phyloP scores from a whole-genome alignment of 331 rosid species.

The Cucumis variabilis region DNA sequence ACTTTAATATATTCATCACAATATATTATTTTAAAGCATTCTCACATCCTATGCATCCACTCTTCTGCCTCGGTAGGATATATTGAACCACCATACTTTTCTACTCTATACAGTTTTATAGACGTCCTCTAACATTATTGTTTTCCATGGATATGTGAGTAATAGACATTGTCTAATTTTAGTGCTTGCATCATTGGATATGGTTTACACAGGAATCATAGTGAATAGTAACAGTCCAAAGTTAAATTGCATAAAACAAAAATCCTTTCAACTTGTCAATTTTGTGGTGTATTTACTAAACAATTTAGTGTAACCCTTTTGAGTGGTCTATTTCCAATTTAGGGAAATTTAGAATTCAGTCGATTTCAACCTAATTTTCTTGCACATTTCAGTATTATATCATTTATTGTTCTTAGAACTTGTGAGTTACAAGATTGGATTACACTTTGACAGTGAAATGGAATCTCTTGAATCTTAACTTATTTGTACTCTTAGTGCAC shows the following conservation, averaged over 20 bases:
- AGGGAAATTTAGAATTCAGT: not conserved
- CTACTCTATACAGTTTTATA: too few species aligned
- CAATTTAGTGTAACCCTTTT: not conserved
- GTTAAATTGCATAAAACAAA: not conserved
- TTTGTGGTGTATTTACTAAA: not conserved
- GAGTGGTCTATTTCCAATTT: not conserved
- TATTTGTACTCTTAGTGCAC: constrained; percentile 46
- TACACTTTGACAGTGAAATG: not conserved
- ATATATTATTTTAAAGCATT: too few species aligned
- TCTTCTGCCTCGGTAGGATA: too few species aligned
- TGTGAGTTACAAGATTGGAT: not conserved
- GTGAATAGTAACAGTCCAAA: not conserved
- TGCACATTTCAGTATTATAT: not conserved
- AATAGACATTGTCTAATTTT: too few species aligned
- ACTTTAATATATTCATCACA: too few species aligned
- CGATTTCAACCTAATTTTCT: not conserved
- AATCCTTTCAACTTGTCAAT: not conserved
- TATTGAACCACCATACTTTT: too few species aligned
- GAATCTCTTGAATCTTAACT: not conserved
- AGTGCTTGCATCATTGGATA: not conserved
- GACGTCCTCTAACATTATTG: too few species aligned
- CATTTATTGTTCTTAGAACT: not conserved
- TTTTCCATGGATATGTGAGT: too few species aligned
- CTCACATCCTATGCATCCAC: too few species aligned
- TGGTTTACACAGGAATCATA: not conserved